phyloP scores from a whole-genome alignment of 805 yeast genomes.

The Groenewaldozyma tartarivorans region DNA sequence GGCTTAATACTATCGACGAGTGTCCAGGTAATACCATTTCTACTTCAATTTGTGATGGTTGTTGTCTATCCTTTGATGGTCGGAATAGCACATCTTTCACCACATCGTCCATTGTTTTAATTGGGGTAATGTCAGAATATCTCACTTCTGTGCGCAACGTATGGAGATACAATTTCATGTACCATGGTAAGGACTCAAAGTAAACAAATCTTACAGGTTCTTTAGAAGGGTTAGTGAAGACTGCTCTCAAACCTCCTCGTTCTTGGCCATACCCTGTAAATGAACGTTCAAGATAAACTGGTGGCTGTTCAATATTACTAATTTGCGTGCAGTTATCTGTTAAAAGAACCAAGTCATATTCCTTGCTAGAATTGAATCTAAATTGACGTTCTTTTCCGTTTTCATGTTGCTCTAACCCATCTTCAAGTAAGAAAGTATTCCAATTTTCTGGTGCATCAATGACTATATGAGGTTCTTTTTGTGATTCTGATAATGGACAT shows the following conservation, averaged over 20 bases:
- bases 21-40: slow-evolving; percentile 53
- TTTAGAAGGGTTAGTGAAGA: slow-evolving; percentile 56
- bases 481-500: slow-evolving; percentile 39
- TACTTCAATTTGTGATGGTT: slow-evolving; percentile 79
- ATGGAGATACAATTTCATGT: slow-evolving; percentile 71
- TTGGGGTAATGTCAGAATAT: slow-evolving; percentile 11
- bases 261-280: slow-evolving; percentile 89
- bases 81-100: slow-evolving; percentile 49
- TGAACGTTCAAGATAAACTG: slow-evolving; percentile 70
- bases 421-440: background rate
- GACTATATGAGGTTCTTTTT: slow-evolving; percentile 27
- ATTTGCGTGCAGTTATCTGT: slow-evolving; percentile 40
- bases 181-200: slow-evolving; percentile 89
- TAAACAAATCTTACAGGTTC: slow-evolving; percentile 45
- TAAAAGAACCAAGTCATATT: slow-evolving; percentile 29
- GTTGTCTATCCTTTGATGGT: slow-evolving; percentile 70
- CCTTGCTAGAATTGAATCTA: slow-evolving; percentile 1
- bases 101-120: slow-evolving; percentile 22
- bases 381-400: slow-evolving; percentile 1
- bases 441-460: slow-evolving; percentile 13
- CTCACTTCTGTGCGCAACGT: slow-evolving; percentile 38
- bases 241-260: slow-evolving; percentile 77
- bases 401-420: background rate
- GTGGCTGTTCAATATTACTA: slow-evolving; percentile 38
- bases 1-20: slow-evolving; percentile 51